Base-by-base conservation (phyloP, 2,329 filamentous ascomycete genomes). In the Amauroascus verrucosus region DNA sequence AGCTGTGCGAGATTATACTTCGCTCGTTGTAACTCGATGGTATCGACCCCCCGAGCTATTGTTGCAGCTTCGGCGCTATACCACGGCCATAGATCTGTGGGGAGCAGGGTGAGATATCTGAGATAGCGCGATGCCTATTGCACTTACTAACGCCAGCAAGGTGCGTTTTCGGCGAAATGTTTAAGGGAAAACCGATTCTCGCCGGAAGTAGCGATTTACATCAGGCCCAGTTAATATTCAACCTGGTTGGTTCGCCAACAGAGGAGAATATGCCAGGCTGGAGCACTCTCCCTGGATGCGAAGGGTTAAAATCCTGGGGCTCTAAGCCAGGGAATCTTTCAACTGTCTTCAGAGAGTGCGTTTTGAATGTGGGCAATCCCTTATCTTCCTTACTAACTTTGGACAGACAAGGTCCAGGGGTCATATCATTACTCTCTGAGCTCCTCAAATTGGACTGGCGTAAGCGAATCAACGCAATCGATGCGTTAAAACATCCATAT, bases 111-210 rank as follows among this genome's bases (percentile, higher is more conserved):
- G 76, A 74, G 82, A 67, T 49, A 50, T 18, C 50, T 14, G 24
- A n/a, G 30, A 13, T 46, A n/a, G 5, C 43, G 46, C 6, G 6
- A 57, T n/a, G n/a, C 33, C 50, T 40, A 11, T 26, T 45, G 53
- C 58, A 66, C 50, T 62, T 61, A 63, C 54, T 68, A 44, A 54
- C 30, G 54, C 53, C 38, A 40, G 54, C 30, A 32, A 89, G 86
- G n/a, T 98, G 93, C 65, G 89, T 98, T 1, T 96, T 98, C 70
- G 93, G 89, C 49, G 93, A 98, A 67, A 98, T 98, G 91, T 85
- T 96, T 59, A 82, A 88, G 62, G 84, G 88, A 35, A 95, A 91
- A 67, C 93, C 93, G 0, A 97, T 98, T 51, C 77, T 98, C 41
- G 81, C 89, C 6, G 93, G 93, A 11, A 88, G 88, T 60, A 94